Base-by-base conservation (phyloP, 1,284 basidiomycete species). In the Puccinia coronata region DNA sequence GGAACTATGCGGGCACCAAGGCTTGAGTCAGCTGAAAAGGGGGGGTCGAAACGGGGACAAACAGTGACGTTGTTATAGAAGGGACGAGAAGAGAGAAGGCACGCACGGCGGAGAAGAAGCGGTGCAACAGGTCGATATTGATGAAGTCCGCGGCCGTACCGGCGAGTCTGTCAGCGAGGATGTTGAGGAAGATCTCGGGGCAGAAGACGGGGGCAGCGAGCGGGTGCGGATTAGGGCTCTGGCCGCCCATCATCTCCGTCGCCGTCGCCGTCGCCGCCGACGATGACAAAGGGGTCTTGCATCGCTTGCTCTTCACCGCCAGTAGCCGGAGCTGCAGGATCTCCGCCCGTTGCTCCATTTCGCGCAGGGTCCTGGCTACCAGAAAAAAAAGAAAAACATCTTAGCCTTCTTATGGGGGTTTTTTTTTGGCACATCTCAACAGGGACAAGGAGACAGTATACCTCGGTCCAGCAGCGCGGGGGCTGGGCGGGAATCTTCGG, bases 71-170 rank as follows among this genome's bases (percentile, higher is more conserved):
- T 47, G 47, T 12, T 6, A n/a, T 41, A 36, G 55, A 28, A 14
- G 31, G 0, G 9, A 77, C 51, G 53, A 36, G 31, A 63, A 18
- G 23, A 63, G 25, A 25, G 43, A 8, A 36, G n/a, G 43, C 2
- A 75, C 72, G 39, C 25, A 77, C 41, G 20, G 34, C 49, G 14
- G 41, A 61, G 34, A 79, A 76, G 63, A 69, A 76, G 8, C 63
- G 57, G 57, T 34, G 47, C 5, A 61, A 55, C 11, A 73, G 51
- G 80, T 84, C 61, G 70, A 87, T 86, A 82, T 88, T 98, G 89
- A 99, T 96, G 87, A 99, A 99, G 93, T 98, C 95, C 1, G 96
- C 92, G 0, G 94, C 93, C 0, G 96, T 98, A 86, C 96, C 93
- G 0, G 96, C 95, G 49, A 99, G 89, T 87, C 99, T 98, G 87